Evolutionary conservation across 768 basidiomycete genomes (phyloP).

Genomic region (Mycena latifolia): DNA sequence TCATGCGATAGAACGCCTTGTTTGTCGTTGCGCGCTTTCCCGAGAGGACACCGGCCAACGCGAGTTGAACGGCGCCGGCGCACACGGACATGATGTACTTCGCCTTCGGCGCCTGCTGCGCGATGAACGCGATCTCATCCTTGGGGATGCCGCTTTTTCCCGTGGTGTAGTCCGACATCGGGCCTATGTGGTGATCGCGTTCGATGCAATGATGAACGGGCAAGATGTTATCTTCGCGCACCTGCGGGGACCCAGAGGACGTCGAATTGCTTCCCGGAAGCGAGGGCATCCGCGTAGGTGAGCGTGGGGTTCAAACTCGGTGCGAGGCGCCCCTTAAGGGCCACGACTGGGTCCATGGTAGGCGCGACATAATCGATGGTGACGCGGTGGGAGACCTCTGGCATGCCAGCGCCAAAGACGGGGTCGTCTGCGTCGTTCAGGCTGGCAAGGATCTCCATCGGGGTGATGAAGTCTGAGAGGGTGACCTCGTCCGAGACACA

Average conservation of each 20-base stretch:
- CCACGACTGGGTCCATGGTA: slow-evolving; percentile 27
- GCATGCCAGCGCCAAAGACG: not conserved
- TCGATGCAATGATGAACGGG: too few relatives aligned
- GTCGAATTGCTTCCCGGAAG: slow-evolving; percentile 30
- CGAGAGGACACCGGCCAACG: slow-evolving; percentile 35
- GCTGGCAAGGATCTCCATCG: slow-evolving; percentile 27
- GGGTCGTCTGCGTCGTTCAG: slow-evolving; percentile 23
- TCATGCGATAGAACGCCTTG: slow-evolving; percentile 44
- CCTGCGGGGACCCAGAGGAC: slow-evolving; percentile 32
- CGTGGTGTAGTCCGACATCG: slow-evolving; percentile 5
- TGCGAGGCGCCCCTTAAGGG: not conserved
- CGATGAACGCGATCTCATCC: slow-evolving; percentile 40
- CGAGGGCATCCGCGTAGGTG: slow-evolving; percentile 29
- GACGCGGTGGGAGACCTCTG: slow-evolving; percentile 19
- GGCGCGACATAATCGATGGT: slow-evolving; percentile 29
- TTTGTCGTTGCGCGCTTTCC: slow-evolving; percentile 54
- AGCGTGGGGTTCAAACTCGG: slow-evolving; percentile 31
- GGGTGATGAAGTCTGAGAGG: slow-evolving; percentile 34
- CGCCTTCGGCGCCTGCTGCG: slow-evolving; percentile 41
- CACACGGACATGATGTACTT: slow-evolving; percentile 52
- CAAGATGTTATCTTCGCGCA: not conserved
- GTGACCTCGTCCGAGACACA: slow-evolving; percentile 31
- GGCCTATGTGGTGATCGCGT: slow-evolving; percentile 18
- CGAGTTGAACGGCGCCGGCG: slow-evolving; percentile 42
- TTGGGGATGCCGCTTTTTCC: slow-evolving; percentile 11